A percentile compares a stretch with the other conserved stretches of the same genome.
Evolutionary conservation across 2,329 filamentous ascomycete species (phyloP).

Genomic region (Chrysoporthe austroafricana): DNA sequence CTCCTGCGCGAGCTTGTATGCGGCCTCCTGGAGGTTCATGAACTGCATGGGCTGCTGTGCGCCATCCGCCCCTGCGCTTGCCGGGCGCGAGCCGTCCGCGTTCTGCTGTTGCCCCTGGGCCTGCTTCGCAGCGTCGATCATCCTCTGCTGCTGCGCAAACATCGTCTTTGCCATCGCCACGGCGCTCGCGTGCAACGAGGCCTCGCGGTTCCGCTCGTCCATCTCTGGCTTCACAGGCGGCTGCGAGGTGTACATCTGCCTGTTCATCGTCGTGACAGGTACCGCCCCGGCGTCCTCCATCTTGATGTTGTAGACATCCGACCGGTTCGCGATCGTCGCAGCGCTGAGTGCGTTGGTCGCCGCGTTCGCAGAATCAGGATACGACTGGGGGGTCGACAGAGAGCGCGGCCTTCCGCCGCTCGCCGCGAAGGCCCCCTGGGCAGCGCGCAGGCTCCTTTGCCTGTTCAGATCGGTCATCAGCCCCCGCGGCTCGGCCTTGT

Average conservation of each 20-base stretch:
- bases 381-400: constrained; percentile 61
- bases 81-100: constrained; percentile 33
- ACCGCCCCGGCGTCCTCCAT: constrained; percentile 67
- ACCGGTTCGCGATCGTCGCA: constrained; percentile 68
- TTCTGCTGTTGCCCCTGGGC: constrained; percentile 37
- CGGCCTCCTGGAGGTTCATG: constrained; percentile 78
- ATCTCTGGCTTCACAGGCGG: constrained; percentile 73
- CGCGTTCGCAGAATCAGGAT: constrained; percentile 61
- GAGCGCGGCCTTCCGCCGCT: constrained; percentile 60
- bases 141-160: constrained; percentile 72
- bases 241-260: constrained; percentile 77
- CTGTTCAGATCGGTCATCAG: constrained; percentile 48
- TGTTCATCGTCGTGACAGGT: constrained; percentile 68
- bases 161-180: constrained; percentile 89
- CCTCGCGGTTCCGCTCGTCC: constrained; percentile 73
- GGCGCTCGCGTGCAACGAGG: constrained; percentile 78
- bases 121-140: constrained; percentile 55
- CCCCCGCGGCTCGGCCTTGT: constrained; percentile 47
- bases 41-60: constrained; percentile 54
- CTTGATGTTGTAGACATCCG: constrained; percentile 51
- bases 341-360: constrained; percentile 72
- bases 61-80: constrained; percentile 33
- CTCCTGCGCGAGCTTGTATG: constrained; percentile 83
- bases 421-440: constrained; percentile 74
- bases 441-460: constrained; percentile 72